Conservation (phyloP, 345 rosid genomes). For the Eucalyptus pauciflora region DNA sequence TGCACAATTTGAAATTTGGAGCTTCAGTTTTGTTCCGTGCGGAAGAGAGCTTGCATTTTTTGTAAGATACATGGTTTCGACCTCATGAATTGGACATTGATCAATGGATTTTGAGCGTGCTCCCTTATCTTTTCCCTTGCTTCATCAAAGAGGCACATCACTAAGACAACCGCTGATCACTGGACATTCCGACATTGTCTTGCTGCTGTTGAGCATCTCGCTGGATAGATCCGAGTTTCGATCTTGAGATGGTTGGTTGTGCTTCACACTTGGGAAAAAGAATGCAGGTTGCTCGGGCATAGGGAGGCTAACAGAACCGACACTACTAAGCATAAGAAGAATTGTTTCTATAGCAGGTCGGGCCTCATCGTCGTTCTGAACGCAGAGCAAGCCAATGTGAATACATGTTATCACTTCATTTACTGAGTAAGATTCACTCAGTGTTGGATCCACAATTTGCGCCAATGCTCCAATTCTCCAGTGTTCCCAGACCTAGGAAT, state of each 20-base stretch:
- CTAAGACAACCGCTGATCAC: not conserved
- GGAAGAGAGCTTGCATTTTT: not conserved
- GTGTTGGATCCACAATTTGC: not conserved
- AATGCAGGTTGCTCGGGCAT: not conserved
- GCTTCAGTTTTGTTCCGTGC: not conserved
- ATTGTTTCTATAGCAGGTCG: slow-evolving; percentile 8
- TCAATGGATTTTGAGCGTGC: not conserved
- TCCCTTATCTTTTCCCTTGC: not conserved
- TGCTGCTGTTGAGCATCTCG: not conserved
- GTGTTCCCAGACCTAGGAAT: not conserved
- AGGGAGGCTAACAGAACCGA: not conserved
- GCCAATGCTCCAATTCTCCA: not conserved
- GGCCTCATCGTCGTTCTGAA: slow-evolving; percentile 1
- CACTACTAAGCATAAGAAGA: not conserved
- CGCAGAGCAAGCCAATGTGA: not conserved
- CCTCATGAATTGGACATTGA: not conserved
- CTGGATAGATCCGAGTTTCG: not conserved
- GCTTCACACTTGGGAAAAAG: not conserved
- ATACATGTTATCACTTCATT: not conserved
- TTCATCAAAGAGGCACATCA: not conserved
- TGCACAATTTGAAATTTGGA: not conserved
- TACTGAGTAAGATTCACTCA: not conserved
- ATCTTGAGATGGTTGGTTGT: not conserved
- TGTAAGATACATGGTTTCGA: not conserved
- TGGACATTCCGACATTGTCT: not conserved